Evolutionary conservation across 2,329 filamentous ascomycete genomes (phyloP).

Genomic region (Beauveria sp.): DNA sequence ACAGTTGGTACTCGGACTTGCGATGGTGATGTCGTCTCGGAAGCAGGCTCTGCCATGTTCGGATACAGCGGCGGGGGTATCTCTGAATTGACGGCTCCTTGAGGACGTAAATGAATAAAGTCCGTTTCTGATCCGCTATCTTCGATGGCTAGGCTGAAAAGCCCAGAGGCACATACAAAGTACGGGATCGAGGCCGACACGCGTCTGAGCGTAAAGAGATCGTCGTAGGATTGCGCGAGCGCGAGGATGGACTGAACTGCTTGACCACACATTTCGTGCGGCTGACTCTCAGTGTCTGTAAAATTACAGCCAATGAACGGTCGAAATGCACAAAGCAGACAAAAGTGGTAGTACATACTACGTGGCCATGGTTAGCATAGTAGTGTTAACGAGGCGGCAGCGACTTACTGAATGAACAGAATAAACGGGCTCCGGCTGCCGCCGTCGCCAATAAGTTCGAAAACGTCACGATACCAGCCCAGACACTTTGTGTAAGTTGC

Average conservation of each 20-base stretch:
- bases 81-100: neutral
- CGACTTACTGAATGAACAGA: conserved; percentile 15
- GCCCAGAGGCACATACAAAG: conserved; percentile 14
- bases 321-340: conserved; percentile 13
- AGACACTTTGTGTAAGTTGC: conserved; percentile 14
- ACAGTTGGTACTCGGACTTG: conserved; percentile 6
- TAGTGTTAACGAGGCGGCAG: neutral
- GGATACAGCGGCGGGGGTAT: no score
- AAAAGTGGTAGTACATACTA: conserved; percentile 18
- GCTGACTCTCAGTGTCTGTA: neutral
- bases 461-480: conserved; percentile 16
- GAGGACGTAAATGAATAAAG: neutral
- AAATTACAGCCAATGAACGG: conserved; percentile 4
- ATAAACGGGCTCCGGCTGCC: conserved; percentile 13
- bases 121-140: neutral
- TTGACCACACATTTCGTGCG: neutral
- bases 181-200: conserved; percentile 13
- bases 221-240: conserved; percentile 15
- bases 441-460: conserved; percentile 3
- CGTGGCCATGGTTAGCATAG: neutral
- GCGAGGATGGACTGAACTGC: neutral
- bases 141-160: conserved; percentile 8
- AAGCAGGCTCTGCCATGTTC: neutral
- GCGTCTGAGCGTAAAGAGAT: conserved; percentile 16
- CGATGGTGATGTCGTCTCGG: neutral